Percentiles rank a stretch among this genome's conserved stretches.
Conservation (phyloP, 192 early-diverging fungal species). For the Mortierella antarctica region DNA sequence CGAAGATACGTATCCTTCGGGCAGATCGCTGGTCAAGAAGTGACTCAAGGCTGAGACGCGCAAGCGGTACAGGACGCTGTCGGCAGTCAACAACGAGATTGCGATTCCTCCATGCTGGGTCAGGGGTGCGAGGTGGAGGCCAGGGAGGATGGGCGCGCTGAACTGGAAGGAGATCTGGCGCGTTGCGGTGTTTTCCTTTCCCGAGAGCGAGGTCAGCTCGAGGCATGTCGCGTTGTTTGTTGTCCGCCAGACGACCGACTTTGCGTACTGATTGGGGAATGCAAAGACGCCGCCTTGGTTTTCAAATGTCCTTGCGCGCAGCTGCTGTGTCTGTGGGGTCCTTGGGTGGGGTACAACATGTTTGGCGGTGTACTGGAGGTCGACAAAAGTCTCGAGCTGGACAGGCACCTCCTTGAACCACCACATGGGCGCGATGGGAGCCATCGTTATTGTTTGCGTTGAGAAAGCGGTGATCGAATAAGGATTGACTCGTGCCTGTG, state of each 20-base stretch:
- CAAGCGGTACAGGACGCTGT: conserved; percentile 41
- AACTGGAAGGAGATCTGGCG: conserved; percentile 43
- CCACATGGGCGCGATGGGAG: conserved; percentile 44
- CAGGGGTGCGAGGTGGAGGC: conserved; percentile 30
- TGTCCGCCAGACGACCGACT: conserved; percentile 49
- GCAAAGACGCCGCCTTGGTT: conserved; percentile 48
- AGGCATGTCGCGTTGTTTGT: conserved; percentile 26
- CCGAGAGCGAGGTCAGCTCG: conserved; percentile 34
- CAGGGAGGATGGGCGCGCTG: conserved; percentile 41
- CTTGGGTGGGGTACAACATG: conserved; percentile 24
- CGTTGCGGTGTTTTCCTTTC: conserved; percentile 41
- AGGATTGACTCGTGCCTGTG: too few relatives aligned
- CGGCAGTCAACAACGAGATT: conserved; percentile 31
- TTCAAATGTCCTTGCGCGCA: conserved; percentile 6
- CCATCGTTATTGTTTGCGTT: neutral
- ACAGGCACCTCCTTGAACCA: conserved; percentile 54
- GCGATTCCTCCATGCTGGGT: conserved; percentile 30
- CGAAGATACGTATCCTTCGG: conserved; percentile 19
- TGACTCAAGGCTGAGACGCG: conserved; percentile 33
- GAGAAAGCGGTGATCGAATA: too few relatives aligned
- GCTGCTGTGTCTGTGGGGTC: neutral
- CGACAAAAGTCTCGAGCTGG: conserved; percentile 41
- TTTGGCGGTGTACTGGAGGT: conserved; percentile 17
- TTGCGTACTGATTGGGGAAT: conserved; percentile 32
- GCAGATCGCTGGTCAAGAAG: conserved; percentile 18